phyloP scores from a whole-genome alignment of 176 grass and related monocot genomes.

The Ensete glaucum region DNA sequence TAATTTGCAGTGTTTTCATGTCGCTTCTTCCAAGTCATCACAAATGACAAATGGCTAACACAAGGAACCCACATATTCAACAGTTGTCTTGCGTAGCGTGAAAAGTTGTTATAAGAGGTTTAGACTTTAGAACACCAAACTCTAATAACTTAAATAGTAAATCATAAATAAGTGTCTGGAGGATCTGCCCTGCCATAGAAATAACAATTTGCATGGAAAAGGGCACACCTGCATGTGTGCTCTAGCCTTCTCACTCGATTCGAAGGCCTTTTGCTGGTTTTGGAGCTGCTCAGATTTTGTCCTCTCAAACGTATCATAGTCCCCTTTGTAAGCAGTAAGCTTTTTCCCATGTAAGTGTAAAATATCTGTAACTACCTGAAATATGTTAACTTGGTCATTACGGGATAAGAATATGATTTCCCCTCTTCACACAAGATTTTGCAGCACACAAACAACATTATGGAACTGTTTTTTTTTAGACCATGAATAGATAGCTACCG shows the following conservation, averaged over 20 bases:
- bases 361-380: slow-evolving; percentile 90
- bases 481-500: slow-evolving; percentile 35
- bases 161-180: background rate
- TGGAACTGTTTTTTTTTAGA: background rate
- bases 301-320: slow-evolving; percentile 96
- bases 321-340: slow-evolving; percentile 84
- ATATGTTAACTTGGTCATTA: slow-evolving; percentile 1
- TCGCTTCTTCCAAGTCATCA: too few relatives aligned
- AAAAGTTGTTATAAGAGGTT: too few relatives aligned
- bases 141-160: too few relatives aligned
- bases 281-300: slow-evolving; percentile 73
- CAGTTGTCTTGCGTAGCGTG: too few relatives aligned
- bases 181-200: background rate
- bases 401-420: background rate
- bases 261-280: slow-evolving; percentile 92
- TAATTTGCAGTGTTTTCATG: too few relatives aligned
- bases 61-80: too few relatives aligned
- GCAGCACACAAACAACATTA: background rate
- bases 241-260: slow-evolving; percentile 76
- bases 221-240: slow-evolving; percentile 77
- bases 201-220: background rate
- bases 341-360: slow-evolving; percentile 84
- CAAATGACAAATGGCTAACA: too few relatives aligned
- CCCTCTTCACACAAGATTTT: background rate
- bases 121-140: too few relatives aligned